These are phyloP conservation scores for Tetrapisispora namnaoensis DNA, from an alignment of 805 yeast species.

Conservation along the genomic window DNA sequence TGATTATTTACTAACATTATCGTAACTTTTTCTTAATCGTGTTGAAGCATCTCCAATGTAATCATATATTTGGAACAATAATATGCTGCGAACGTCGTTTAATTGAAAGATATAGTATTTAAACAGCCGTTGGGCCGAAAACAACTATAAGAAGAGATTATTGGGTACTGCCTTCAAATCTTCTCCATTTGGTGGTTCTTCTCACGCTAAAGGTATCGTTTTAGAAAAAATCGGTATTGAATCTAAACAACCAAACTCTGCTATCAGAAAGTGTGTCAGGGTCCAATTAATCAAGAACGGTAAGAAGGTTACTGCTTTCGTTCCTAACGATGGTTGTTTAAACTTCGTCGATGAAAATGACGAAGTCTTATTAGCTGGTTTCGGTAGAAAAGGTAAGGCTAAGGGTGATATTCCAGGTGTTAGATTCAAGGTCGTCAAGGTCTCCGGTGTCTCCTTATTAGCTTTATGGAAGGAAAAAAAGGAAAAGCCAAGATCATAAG, in stretches of 20 bases:
- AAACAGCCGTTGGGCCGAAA: constrained; percentile 95
- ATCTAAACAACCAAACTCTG: constrained; percentile 99
- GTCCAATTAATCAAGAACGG: constrained; percentile 99
- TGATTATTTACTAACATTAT: neutral
- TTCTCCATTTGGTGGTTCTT: constrained; percentile 99
- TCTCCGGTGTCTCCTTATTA: constrained; percentile 98
- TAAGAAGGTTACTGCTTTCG: constrained; percentile 99
- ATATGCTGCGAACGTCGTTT: neutral
- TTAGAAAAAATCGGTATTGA: constrained; percentile 99
- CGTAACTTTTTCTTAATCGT: neutral
- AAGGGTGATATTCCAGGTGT: constrained; percentile 99
- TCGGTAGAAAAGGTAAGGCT: constrained; percentile 99
- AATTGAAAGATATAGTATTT: neutral
- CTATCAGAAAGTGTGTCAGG: constrained; percentile 99
- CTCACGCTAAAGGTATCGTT: constrained; percentile 99
- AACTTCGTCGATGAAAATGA: constrained; percentile 99
- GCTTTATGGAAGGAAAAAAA: constrained; percentile 99
- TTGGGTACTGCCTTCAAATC: constrained; percentile 99
- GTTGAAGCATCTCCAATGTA: neutral
- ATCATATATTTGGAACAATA: neutral
- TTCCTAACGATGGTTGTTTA: constrained; percentile 99
- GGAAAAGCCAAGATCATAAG: constrained; percentile 99
- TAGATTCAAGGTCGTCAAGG: constrained; percentile 99
- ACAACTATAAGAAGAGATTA: constrained; percentile 95
- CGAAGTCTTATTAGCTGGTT: constrained; percentile 99